Conservation (phyloP, 2,329 filamentous ascomycete genomes). For the Fusarium miscanthi region DNA sequence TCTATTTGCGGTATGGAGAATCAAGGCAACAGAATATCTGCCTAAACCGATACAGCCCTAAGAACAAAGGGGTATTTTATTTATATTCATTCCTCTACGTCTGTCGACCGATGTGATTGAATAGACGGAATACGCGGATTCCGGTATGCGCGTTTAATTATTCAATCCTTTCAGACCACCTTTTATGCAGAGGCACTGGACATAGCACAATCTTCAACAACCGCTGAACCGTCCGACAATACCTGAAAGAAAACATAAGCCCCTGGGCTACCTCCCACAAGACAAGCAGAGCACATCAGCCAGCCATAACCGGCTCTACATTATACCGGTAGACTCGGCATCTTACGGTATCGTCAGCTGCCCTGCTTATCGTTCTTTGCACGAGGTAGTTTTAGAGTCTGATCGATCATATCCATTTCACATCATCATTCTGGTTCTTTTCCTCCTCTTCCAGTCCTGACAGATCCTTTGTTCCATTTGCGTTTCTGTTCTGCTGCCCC, state of each 20-base stretch:
- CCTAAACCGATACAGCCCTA: background rate
- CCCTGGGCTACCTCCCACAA: constrained; percentile 23
- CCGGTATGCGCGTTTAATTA: constrained; percentile 14
- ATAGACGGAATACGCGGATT: constrained; percentile 12
- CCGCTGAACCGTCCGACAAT: constrained; percentile 1
- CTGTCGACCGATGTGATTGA: background rate
- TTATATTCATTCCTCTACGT: background rate
- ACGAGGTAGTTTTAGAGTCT: background rate
- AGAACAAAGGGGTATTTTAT: background rate
- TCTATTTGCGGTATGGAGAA: background rate
- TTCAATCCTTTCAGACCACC: background rate
- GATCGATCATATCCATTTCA: background rate
- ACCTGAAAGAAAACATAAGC: background rate
- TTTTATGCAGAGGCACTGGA: constrained; percentile 16
- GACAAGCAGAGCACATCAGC: background rate
- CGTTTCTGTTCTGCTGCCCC: constrained; percentile 20
- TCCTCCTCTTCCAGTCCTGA: background rate
- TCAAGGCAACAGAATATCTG: constrained; percentile 1
- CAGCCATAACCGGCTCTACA: constrained; percentile 18
- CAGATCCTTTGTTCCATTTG: background rate
- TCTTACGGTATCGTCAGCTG: constrained; percentile 28
- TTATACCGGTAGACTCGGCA: constrained; percentile 27
- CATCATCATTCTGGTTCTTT: background rate
- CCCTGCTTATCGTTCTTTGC: constrained; percentile 11
- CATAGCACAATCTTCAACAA: constrained; percentile 3